Evolutionary conservation across 2,329 filamentous ascomycete genomes (phyloP).

Genomic region (Orbilia javanica): DNA sequence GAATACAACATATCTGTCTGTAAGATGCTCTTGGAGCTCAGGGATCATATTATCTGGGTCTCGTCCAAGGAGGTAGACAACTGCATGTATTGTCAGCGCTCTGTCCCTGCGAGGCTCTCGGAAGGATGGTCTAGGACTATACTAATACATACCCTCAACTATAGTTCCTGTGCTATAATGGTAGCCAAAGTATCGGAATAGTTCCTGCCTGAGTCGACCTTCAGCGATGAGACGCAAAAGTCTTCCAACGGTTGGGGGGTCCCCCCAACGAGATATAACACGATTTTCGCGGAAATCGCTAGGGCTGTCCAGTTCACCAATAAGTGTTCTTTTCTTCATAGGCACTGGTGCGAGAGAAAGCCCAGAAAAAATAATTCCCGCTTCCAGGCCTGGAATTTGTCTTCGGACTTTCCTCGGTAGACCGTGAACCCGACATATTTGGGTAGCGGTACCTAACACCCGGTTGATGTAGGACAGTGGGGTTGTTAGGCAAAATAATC

Average conservation of each 20-base stretch:
- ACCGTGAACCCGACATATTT: neutral
- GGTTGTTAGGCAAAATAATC: constrained; percentile 1
- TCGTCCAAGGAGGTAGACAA: constrained; percentile 13
- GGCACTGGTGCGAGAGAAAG: neutral
- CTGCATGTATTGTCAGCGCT: neutral
- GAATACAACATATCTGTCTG: constrained; percentile 10
- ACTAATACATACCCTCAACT: constrained; percentile 18
- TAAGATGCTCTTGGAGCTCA: constrained; percentile 6
- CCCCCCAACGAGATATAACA: neutral
- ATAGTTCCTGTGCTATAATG: neutral
- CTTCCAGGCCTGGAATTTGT: neutral
- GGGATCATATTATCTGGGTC: neutral
- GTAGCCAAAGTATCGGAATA: constrained; percentile 19
- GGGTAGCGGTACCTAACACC: neutral
- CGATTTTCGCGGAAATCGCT: neutral
- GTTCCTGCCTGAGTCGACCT: neutral
- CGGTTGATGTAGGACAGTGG: constrained; percentile 6
- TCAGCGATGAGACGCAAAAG: neutral
- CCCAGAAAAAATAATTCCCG: neutral
- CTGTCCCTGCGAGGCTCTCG: neutral
- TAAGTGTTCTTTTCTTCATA: constrained; percentile 2
- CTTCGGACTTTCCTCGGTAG: neutral
- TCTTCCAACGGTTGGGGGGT: constrained; percentile 6
- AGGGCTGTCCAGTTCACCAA: constrained; percentile 2
- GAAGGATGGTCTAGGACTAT: neutral